Evolutionary conservation across 2,329 filamentous ascomycete genomes (phyloP).

Genomic region (Penicillium vulpinum): DNA sequence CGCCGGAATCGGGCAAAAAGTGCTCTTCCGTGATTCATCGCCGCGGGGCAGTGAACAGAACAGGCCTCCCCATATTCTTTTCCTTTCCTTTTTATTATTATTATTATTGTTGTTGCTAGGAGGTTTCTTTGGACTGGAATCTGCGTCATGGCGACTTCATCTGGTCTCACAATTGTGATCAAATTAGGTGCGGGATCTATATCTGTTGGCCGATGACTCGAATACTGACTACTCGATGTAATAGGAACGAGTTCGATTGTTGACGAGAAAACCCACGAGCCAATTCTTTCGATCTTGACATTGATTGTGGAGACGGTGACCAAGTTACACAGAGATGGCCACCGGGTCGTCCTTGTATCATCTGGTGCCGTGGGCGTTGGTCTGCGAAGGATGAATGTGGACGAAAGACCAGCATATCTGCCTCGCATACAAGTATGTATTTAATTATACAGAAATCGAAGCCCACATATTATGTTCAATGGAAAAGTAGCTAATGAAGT

Average conservation of each 20-base stretch:
- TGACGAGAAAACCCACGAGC: conserved; percentile 91
- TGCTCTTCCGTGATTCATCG: conserved; percentile 7
- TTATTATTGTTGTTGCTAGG: not conserved
- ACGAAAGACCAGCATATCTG: conserved; percentile 84
- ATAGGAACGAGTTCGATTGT: conserved; percentile 98
- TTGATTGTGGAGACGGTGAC: conserved; percentile 93
- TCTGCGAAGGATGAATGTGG: conserved; percentile 82
- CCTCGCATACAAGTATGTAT: conserved; percentile 72
- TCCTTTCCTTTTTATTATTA: not conserved
- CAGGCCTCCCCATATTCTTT: not conserved
- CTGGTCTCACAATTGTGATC: conserved; percentile 41
- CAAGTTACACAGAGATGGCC: conserved; percentile 82
- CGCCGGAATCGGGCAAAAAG: conserved; percentile 13
- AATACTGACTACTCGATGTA: conserved; percentile 20
- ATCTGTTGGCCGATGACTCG: conserved; percentile 8
- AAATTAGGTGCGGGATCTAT: conserved; percentile 40
- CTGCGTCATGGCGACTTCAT: conserved; percentile 24
- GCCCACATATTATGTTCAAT: not conserved
- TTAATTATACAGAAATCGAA: not conserved
- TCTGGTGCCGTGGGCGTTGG: conserved; percentile 96
- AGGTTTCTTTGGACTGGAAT: not conserved
- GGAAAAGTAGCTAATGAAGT: conserved; percentile 1
- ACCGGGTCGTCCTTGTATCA: conserved; percentile 92
- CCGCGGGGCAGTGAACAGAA: conserved; percentile 1
- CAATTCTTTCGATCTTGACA: conserved; percentile 83